Evolutionary conservation across 2,329 filamentous ascomycete species (phyloP).

Genomic region (Aspergillus jensenii): DNA sequence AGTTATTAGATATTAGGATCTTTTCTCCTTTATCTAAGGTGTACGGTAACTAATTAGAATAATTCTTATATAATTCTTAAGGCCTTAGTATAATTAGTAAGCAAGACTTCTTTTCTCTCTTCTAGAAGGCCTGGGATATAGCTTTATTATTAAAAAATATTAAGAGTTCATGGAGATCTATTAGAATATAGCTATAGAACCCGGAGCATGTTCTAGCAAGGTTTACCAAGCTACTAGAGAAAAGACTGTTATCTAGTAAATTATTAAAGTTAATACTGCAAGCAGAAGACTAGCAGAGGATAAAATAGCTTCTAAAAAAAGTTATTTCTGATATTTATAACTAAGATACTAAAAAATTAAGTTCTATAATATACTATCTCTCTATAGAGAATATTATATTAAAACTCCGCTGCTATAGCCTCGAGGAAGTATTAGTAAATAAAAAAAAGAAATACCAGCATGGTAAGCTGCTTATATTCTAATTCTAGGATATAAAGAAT

Average conservation of each 20-base stretch:
- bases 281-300: slow-evolving; percentile 1
- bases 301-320: slow-evolving; percentile 5
- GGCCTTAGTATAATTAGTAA: too few relatives aligned
- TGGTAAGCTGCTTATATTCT: neutral
- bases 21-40: neutral
- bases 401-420: neutral
- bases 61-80: neutral
- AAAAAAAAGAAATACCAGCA: slow-evolving; percentile 2
- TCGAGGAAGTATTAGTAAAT: neutral
- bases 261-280: neutral
- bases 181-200: too few relatives aligned
- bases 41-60: neutral
- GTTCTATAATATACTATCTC: slow-evolving; percentile 1
- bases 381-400: slow-evolving; percentile 8
- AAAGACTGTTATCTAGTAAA: neutral
- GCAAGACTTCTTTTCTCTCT: too few relatives aligned
- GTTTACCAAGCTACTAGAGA: neutral
- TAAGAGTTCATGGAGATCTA: too few relatives aligned
- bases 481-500: neutral
- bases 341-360: slow-evolving; percentile 7
- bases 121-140: too few relatives aligned
- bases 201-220: neutral
- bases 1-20: slow-evolving; percentile 10
- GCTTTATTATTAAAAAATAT: too few relatives aligned
- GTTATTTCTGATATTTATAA: slow-evolving; percentile 1